phyloP scores from a whole-genome alignment of 257 asterid species.

The Solanum chmielewskii region DNA sequence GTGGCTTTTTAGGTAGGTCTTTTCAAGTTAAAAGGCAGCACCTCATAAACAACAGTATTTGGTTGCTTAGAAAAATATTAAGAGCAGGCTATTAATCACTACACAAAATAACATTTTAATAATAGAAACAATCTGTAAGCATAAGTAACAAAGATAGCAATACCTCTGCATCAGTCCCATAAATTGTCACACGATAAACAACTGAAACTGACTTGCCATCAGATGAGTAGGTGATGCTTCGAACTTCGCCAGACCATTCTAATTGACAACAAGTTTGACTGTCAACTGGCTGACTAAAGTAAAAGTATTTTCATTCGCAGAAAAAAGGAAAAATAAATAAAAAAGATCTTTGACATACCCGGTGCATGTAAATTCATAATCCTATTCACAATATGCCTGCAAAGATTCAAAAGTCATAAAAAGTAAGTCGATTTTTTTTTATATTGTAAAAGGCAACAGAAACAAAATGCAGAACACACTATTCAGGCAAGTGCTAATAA shows the following conservation, averaged over 20 bases:
- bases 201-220: slow-evolving; percentile 68
- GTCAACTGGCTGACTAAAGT: not conserved
- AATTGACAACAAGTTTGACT: slow-evolving; percentile 1
- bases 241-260: slow-evolving; percentile 96
- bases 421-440: not conserved
- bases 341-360: slow-evolving; percentile 28
- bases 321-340: not conserved
- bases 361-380: slow-evolving; percentile 88
- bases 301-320: not conserved
- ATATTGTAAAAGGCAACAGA: not conserved
- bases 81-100: not conserved
- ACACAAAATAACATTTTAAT: not conserved
- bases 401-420: not conserved
- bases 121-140: not conserved
- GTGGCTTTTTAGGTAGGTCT: not conserved
- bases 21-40: not conserved
- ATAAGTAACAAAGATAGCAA: not conserved
- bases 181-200: slow-evolving; percentile 74
- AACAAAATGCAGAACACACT: not conserved
- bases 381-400: slow-evolving; percentile 84
- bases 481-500: not conserved
- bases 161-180: slow-evolving; percentile 97
- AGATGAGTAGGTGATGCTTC: slow-evolving; percentile 62
- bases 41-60: not conserved
- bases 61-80: not conserved